Percentiles rank a stretch among this genome's conserved stretches.
Conservation (phyloP, 179 eudicot species). For the Carnegiea gigantea region DNA sequence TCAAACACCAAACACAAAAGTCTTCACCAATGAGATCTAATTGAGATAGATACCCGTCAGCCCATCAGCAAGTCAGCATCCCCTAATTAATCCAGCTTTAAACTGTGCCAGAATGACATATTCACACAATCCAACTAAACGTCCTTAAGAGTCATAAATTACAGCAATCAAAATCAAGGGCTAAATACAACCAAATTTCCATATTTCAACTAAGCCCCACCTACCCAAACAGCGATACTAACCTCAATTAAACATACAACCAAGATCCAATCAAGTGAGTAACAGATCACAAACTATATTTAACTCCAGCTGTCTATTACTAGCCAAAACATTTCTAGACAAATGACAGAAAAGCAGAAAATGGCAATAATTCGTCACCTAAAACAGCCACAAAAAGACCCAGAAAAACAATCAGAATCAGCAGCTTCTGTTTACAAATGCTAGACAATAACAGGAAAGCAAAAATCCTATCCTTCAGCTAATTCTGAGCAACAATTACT, state of each 20-base stretch:
- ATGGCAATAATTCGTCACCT: not conserved
- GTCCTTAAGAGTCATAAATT: too few species aligned
- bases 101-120: constrained; percentile 1
- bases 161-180: not conserved
- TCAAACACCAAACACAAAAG: constrained; percentile 1
- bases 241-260: not conserved
- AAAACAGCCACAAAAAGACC: not conserved
- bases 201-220: constrained; percentile 16
- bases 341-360: not conserved
- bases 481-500: not conserved
- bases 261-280: constrained; percentile 10
- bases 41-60: not conserved
- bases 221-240: not conserved
- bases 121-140: not conserved
- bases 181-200: not conserved
- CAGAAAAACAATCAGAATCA: not conserved
- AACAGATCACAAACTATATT: constrained; percentile 8
- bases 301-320: not conserved
- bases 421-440: not conserved
- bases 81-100: not conserved
- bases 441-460: not conserved
- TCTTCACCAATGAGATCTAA: not conserved
- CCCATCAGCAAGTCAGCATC: constrained; percentile 9
- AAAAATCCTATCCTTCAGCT: not conserved
- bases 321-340: not conserved